Evolutionary conservation across 148 eudicot genomes (phyloP), one percentile per base, ranked within the genome.

Genomic region (Selenicereus undatus): DNA sequence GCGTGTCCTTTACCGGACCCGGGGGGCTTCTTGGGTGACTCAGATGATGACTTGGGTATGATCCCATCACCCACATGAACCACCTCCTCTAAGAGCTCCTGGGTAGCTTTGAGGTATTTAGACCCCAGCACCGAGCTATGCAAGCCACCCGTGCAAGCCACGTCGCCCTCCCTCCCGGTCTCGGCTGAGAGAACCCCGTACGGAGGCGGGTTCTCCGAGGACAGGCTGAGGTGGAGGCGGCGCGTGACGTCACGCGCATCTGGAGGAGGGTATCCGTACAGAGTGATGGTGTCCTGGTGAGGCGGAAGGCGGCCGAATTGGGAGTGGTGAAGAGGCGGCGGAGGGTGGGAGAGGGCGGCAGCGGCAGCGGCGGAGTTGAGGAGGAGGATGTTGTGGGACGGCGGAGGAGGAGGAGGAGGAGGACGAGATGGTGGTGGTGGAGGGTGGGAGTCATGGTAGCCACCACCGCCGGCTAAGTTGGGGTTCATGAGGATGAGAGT

Each of bases 401-500:
- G 43, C 13, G 39, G 77, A 29, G 79, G 26, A 51, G 71, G 76
- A 21, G 54, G 50, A 45, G 81, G 24, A 64, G 75, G 76, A 21
- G 56, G 76, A 21, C 42, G 52, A 48, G 79, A 20, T 48, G 75
- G 76, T 16, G 56, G 79, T 72, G 75, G 79, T 13, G 78, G 78
- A 36, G 52, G 81, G 24, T 75, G 60, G 29, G 84, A 51, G 83
- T 86, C 83, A 6, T 82, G 80, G 83, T 79, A 84, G 71, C 77
- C 48, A 66, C 66, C 29, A 24, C 11, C 68, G 32, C 58, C 58
- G 60, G 79, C 75, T 39, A 82, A 86, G 76, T 86, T 81, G 17
- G 89, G 91, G 78, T 89, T 93, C 97, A 93, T 93, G 69, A 93
- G 88, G 80, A 93, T 88, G 84, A 93, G 86, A 0, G 97, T 93